Evolutionary conservation across 345 rosid genomes (phyloP), one percentile per base, ranked within the genome.

Genomic region (Psidium friedrichsthalianum): DNA sequence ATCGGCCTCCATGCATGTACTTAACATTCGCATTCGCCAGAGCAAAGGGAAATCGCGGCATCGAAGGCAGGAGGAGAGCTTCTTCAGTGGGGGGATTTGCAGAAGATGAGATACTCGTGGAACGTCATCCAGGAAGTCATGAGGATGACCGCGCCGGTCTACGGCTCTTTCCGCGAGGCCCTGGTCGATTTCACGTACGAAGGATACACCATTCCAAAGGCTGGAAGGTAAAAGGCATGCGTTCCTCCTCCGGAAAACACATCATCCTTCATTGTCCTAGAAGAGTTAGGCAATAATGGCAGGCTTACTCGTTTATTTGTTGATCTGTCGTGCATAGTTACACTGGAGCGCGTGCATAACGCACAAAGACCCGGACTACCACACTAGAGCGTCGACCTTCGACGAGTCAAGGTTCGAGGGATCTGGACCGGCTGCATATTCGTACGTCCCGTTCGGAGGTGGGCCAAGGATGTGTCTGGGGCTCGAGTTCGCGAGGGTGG

Each of bases 201-300:
- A 0, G 91, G 92, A 27, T 90, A 90, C 86, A 83, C 87, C 40
- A 91, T 91, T 21, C 94, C 13, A 83, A 90, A 88, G 92, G 91
- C 11, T 92, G 94, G 94, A 93, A 89, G 84, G 93, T 89, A 86
- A 40, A 49, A 40, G 8, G 4, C 69, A 22, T 15, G 15, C n/a
- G 2, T 51, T 42, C 83, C 25, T 80, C 24, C 54, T 51, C 32
- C 20, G 54, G 54, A 11, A 14, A 51, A 11, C 1, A 16, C 29
- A 80, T 80, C 54, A 6, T 44, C 82, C 20, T 32, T 32, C 76
- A 64, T 32, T 16, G 44, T 32, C 76, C 44, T 64, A 20, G 76
- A 64, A 32, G 24, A 8, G 44, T 16, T 1, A 0, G 44, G 44
- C 44, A 32, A 0, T 18, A 64, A 64, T 18, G 76, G 44, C 22